Evolutionary conservation across 495 filamentous ascomycete species (phyloP).

Genomic region (Clohesyomyces aquaticus): DNA sequence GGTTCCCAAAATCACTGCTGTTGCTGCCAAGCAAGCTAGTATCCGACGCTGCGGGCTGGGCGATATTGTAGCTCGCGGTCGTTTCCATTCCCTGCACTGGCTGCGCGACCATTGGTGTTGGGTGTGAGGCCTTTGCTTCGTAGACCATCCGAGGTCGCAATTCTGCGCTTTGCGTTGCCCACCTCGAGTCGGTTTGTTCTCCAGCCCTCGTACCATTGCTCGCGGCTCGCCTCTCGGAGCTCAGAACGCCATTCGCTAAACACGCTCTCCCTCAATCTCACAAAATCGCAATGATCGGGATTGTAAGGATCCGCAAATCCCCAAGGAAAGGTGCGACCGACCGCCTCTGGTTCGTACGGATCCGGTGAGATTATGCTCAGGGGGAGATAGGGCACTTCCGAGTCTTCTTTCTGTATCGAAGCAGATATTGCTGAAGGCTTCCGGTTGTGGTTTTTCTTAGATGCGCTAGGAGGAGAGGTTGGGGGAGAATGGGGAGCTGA

Average conservation of each 20-base stretch:
- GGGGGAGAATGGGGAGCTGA: conserved; percentile 31
- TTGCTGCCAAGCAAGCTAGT: conserved; percentile 5
- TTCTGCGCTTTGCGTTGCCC: conserved; percentile 14
- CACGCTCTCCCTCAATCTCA: conserved; percentile 85
- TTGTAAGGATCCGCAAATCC: conserved; percentile 94
- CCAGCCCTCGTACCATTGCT: conserved; percentile 97
- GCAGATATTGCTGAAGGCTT: conserved; percentile 40
- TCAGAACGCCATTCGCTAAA: conserved; percentile 93
- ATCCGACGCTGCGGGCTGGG: conserved; percentile 17
- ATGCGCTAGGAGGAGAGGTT: conserved; percentile 32
- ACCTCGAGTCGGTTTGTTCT: conserved; percentile 69
- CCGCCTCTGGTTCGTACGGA: conserved; percentile 67
- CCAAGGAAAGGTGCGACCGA: conserved; percentile 92
- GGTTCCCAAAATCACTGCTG: background rate
- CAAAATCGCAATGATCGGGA: conserved; percentile 89
- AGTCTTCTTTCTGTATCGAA: conserved; percentile 29
- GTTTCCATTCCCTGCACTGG: conserved; percentile 21
- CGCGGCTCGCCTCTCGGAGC: conserved; percentile 86
- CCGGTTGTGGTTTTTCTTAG: conserved; percentile 30
- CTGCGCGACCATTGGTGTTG: conserved; percentile 22
- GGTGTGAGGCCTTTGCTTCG: conserved; percentile 22
- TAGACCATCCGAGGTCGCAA: conserved; percentile 29
- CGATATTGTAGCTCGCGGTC: conserved; percentile 25
- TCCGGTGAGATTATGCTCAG: conserved; percentile 95
- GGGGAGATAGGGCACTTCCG: conserved; percentile 62